These are phyloP conservation scores for Tieghemostelium lacteum DNA, from an alignment of 78 protist species.

Conservation along the genomic window DNA sequence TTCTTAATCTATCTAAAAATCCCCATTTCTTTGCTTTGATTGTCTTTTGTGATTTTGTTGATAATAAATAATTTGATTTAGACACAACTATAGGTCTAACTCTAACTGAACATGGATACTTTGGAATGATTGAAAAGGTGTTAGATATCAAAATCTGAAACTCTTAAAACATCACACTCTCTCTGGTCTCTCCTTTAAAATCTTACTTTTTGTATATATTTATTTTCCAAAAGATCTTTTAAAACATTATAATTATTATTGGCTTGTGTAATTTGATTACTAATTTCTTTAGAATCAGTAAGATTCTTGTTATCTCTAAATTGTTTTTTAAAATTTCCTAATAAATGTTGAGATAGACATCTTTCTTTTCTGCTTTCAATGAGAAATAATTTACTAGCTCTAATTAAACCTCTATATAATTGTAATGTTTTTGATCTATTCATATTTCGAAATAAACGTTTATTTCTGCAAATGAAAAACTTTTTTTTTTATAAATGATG, in stretches of 20 bases:
- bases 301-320: slow-evolving; percentile 50
- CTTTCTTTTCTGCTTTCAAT: slow-evolving; percentile 33
- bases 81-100: slow-evolving; percentile 31
- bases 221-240: slow-evolving; percentile 50
- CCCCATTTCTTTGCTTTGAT: slow-evolving; percentile 72
- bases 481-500: no score
- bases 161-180: no score
- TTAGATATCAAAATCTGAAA: no score
- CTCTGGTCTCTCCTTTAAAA: no score
- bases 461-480: no score
- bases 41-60: slow-evolving; percentile 36
- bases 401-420: slow-evolving; percentile 59
- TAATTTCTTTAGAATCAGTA: slow-evolving; percentile 5
- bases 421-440: slow-evolving; percentile 5
- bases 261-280: slow-evolving; percentile 11
- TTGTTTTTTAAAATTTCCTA: neutral
- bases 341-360: slow-evolving; percentile 5
- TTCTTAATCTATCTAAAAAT: slow-evolving; percentile 53
- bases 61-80: slow-evolving; percentile 57
- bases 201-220: slow-evolving; percentile 54
- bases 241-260: slow-evolving; percentile 18
- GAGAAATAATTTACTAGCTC: slow-evolving; percentile 45
- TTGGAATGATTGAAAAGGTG: neutral
- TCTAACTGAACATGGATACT: slow-evolving; percentile 60
- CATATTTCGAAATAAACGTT: no score